Percentiles rank a stretch among this genome's conserved stretches.
phyloP scores from a whole-genome alignment of 1,284 basidiomycete species.

The Trichosporon inkin region DNA sequence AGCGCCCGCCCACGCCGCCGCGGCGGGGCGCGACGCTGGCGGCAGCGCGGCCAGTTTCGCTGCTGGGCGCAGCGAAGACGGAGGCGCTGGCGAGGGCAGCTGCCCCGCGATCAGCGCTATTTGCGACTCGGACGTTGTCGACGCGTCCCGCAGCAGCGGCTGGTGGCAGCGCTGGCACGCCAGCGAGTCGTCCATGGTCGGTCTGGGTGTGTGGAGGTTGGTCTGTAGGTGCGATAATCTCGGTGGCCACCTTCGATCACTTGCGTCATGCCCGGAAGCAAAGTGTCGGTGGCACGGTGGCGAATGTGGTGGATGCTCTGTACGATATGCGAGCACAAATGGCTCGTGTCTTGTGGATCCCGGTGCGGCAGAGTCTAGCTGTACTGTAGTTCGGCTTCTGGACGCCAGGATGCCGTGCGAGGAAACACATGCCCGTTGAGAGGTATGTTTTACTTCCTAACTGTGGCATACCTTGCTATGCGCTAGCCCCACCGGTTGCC shows the following conservation, averaged over 20 bases:
- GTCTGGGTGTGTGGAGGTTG: background rate
- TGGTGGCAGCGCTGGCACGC: slow-evolving; percentile 52
- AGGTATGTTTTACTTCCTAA: too few species aligned
- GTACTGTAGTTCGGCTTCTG: too few species aligned
- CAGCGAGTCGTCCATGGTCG: slow-evolving; percentile 25
- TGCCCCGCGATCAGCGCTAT: slow-evolving; percentile 75
- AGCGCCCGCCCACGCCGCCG: slow-evolving; percentile 55
- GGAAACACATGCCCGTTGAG: too few species aligned
- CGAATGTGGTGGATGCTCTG: too few species aligned
- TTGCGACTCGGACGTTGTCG: slow-evolving; percentile 73
- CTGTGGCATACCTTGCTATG: too few species aligned
- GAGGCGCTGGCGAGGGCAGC: slow-evolving; percentile 52
- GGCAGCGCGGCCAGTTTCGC: slow-evolving; percentile 60
- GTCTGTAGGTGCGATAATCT: background rate
- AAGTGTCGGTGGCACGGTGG: too few species aligned
- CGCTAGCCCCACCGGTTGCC: too few species aligned
- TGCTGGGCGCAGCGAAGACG: slow-evolving; percentile 51
- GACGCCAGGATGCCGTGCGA: too few species aligned
- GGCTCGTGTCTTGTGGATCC: too few species aligned
- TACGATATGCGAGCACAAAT: too few species aligned
- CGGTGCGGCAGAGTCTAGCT: too few species aligned
- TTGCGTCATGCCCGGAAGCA: too few species aligned
- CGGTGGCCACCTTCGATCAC: background rate
- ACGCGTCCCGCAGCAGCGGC: slow-evolving; percentile 79
- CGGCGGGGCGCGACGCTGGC: slow-evolving; percentile 51